A percentile compares a stretch with the other conserved stretches of the same genome.
These are phyloP conservation scores for Lachnellula suecica DNA, from an alignment of 2,329 filamentous ascomycete genomes.

Conservation along the genomic window DNA sequence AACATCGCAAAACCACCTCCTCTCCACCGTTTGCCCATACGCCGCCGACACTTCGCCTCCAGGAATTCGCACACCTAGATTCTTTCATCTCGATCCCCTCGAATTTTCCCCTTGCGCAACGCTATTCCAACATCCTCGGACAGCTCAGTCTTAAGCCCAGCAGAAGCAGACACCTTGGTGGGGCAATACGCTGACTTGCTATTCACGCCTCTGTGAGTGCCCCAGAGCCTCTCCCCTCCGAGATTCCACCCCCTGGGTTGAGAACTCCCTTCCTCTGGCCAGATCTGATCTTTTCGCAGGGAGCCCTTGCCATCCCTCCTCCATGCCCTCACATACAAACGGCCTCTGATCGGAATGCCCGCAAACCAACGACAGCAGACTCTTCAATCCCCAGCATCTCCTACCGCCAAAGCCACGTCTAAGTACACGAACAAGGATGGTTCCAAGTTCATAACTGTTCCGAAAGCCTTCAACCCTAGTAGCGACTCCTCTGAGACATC, in stretches of 20 bases:
- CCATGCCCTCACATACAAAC: slow-evolving; percentile 13
- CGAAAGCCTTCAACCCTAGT: slow-evolving; percentile 48
- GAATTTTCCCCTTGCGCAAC: background rate
- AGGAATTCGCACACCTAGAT: background rate
- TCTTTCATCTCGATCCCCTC: background rate
- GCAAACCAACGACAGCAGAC: slow-evolving; percentile 52
- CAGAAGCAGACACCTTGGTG: slow-evolving; percentile 30
- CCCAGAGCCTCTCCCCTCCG: slow-evolving; percentile 5
- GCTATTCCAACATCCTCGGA: background rate
- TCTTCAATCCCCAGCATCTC: slow-evolving; percentile 49
- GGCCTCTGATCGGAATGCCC: slow-evolving; percentile 42
- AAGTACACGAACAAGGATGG: slow-evolving; percentile 70
- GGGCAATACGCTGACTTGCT: slow-evolving; percentile 23
- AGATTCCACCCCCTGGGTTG: slow-evolving; percentile 2
- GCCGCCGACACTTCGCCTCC: background rate
- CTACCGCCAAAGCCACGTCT: slow-evolving; percentile 51
- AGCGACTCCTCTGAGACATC: slow-evolving; percentile 55
- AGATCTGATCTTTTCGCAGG: slow-evolving; percentile 22
- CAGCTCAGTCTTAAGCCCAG: background rate
- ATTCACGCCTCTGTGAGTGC: slow-evolving; percentile 23
- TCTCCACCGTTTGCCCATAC: background rate
- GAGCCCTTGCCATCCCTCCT: slow-evolving; percentile 24
- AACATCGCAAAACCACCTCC: background rate
- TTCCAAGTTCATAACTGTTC: slow-evolving; percentile 67
- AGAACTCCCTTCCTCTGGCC: background rate